Evolutionary conservation across 345 rosid species (phyloP), one percentile per base, ranked within the genome.

Genomic region (Eucalyptus paniculata): DNA sequence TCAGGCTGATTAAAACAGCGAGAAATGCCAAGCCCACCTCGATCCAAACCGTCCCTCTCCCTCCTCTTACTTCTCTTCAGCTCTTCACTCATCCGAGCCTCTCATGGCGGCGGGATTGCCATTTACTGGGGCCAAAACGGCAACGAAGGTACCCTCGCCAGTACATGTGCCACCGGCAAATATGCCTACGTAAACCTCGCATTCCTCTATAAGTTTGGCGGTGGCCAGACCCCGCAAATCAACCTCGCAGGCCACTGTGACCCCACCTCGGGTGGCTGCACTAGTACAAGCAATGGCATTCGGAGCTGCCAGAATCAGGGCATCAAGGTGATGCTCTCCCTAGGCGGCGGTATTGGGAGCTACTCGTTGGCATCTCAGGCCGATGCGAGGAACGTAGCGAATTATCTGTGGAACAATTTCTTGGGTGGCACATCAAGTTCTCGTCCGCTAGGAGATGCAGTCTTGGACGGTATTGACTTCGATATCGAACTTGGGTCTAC

Each of bases 161-260:
- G 88, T 82, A 92, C 96, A 1, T 95, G 97, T 87, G 91, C 93
- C 89, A 91, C 95, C 8, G 92, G 93, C 16, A 89, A 81, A 87
- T 95, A 93, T 85, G 50, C 92, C 77, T 92, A 90, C 88, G 95
- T 95, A 49, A 95, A 91, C 91, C 62, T 95, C 6, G 95, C 97
- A 18, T 94, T 95, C 90, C 97, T 95, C 86, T 89, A 91, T 89
- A 91, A 90, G 89, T 95, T 95, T 14, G 97, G 97, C 87, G 87
- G 82, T 6, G 96, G 96, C 47, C 94, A 88, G 58, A 90, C 90
- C 90, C 95, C 97, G 11, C 89, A 53, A 87, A 87, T 95, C 86
- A 93, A 94, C 91, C 94, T 95, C 30, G 95, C 95, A 45, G 97
- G 97, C 13, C 96, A 94, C 92, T 94, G 97, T 86, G 90, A 92